phyloP scores from a whole-genome alignment of 495 filamentous ascomycete genomes.

The Massariosphaeria phaeospora region DNA sequence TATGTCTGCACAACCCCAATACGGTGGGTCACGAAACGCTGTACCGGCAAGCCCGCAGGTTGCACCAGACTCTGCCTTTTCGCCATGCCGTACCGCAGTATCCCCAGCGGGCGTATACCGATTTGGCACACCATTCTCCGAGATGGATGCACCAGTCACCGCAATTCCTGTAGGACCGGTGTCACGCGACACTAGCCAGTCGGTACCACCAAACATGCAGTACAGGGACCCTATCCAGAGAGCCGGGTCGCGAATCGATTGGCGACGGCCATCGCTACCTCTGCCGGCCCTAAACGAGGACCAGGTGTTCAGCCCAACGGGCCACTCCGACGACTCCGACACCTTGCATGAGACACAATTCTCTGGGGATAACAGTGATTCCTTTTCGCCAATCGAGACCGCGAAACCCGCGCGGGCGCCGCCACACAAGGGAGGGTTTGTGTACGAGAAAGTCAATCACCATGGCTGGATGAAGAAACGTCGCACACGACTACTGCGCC shows the following conservation, averaged over 20 bases:
- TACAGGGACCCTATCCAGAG: slow-evolving; percentile 56
- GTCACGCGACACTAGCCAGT: slow-evolving; percentile 70
- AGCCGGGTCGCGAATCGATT: slow-evolving; percentile 42
- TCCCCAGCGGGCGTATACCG: slow-evolving; percentile 55
- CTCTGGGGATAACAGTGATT: slow-evolving; percentile 17
- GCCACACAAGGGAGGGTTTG: slow-evolving; percentile 23
- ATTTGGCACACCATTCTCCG: slow-evolving; percentile 76
- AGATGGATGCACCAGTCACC: slow-evolving; percentile 84
- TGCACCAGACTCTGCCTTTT: slow-evolving; percentile 30
- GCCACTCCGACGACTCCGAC: slow-evolving; percentile 17
- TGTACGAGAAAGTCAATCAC: slow-evolving; percentile 51
- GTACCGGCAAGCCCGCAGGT: slow-evolving; percentile 16
- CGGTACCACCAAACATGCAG: slow-evolving; percentile 88
- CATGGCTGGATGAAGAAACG: slow-evolving; percentile 93
- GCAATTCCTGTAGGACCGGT: slow-evolving; percentile 64
- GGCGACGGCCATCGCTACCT: slow-evolving; percentile 54
- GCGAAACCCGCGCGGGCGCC: slow-evolving; percentile 4
- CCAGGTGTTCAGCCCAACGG: slow-evolving; percentile 41
- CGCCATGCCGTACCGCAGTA: slow-evolving; percentile 38
- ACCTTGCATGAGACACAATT: slow-evolving; percentile 27
- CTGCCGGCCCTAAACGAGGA: slow-evolving; percentile 53
- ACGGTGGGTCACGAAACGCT: slow-evolving; percentile 17
- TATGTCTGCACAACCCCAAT: slow-evolving; percentile 31
- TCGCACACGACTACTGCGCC: slow-evolving; percentile 77
- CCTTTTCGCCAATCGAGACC: slow-evolving; percentile 15